Evolutionary conservation across 148 eudicot genomes (phyloP).

Genomic region (Amaranthus hypochondriacus): DNA sequence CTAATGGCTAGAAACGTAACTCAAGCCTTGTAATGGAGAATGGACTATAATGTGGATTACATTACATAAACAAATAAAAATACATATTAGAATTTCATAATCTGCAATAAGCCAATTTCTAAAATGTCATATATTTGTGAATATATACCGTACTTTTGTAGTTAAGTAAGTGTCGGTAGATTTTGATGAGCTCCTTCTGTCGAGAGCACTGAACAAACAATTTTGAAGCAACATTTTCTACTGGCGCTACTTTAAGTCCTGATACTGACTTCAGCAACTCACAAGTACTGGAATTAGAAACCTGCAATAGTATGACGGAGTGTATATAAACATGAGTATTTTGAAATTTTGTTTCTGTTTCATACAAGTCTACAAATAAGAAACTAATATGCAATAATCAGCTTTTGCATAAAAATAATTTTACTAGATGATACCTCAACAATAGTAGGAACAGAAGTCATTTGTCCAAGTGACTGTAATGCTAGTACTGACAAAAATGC

Average conservation of each 20-base stretch:
- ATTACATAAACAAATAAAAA: not conserved
- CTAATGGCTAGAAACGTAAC: not conserved
- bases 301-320: constrained; percentile 42
- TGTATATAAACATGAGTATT: not conserved
- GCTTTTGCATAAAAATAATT: not conserved
- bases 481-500: constrained; percentile 93
- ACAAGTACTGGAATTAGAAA: constrained; percentile 77
- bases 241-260: constrained; percentile 84
- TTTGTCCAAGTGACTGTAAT: constrained; percentile 67
- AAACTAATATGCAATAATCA: not conserved
- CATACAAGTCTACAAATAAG: not conserved
- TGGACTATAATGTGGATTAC: not conserved
- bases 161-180: constrained; percentile 86
- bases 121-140: not conserved
- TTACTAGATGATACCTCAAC: constrained; percentile 63
- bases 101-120: not conserved
- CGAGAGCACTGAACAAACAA: constrained; percentile 99
- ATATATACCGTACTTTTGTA: constrained; percentile 55
- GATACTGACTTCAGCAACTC: constrained; percentile 86
- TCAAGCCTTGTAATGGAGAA: not conserved
- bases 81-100: not conserved
- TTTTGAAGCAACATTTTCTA: constrained; percentile 91
- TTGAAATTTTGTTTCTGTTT: not conserved
- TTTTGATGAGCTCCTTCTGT: constrained; percentile 87
- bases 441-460: constrained; percentile 72